Percentiles rank a stretch among this genome's conserved stretches.
Evolutionary conservation across 768 basidiomycete genomes (phyloP).

Genomic region (Cystoderma amianthinum): DNA sequence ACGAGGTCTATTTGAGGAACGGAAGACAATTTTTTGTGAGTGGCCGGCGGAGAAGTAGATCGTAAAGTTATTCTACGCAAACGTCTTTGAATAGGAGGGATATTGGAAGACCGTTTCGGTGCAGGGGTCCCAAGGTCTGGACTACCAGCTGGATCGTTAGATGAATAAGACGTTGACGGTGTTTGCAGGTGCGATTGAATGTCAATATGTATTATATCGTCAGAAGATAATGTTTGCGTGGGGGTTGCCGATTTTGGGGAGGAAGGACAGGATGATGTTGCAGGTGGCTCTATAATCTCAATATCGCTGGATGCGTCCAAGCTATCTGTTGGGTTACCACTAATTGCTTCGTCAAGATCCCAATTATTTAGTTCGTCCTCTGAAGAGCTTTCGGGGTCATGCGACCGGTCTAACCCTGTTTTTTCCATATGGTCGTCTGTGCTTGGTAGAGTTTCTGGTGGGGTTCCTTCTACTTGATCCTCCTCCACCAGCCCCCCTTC

Average conservation of each 20-base stretch:
- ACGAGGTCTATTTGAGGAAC: background rate
- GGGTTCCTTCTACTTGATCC: background rate
- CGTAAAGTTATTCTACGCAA: background rate
- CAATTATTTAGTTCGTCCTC: conserved; percentile 39
- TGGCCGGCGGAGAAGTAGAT: background rate
- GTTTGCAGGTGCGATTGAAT: conserved; percentile 26
- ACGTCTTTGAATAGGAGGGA: background rate
- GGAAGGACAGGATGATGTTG: background rate
- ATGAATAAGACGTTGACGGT: conserved; percentile 31
- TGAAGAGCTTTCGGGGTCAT: conserved; percentile 13
- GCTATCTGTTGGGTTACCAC: conserved; percentile 27
- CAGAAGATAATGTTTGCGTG: background rate
- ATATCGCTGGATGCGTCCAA: no score
- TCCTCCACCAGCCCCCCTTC: conserved; percentile 4
- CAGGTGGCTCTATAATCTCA: conserved; percentile 19
- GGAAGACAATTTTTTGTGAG: background rate
- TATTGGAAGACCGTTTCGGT: conserved; percentile 6
- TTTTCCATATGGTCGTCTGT: no score
- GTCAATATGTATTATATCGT: no score
- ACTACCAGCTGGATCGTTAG: conserved; percentile 13
- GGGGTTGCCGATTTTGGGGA: background rate
- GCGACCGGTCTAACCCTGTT: background rate
- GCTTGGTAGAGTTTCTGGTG: no score
- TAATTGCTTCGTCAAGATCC: conserved; percentile 32
- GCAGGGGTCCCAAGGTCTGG: conserved; percentile 8